A percentile compares a stretch with the other conserved stretches of the same genome.
Evolutionary conservation across 306 rosid genomes (phyloP).

Genomic region (Rosa persica): DNA sequence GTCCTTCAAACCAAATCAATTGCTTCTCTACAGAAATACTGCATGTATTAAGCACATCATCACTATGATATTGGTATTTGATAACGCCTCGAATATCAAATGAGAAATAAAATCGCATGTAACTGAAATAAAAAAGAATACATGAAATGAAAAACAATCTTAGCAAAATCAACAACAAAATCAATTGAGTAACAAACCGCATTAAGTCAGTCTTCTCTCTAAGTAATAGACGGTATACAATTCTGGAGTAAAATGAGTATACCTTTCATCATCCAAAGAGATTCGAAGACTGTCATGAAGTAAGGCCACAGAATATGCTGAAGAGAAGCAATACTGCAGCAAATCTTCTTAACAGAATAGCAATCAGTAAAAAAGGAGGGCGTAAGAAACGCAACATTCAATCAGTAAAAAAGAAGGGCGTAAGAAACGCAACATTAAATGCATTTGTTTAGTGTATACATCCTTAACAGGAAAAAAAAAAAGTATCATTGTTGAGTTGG

Average conservation of each 20-base stretch:
- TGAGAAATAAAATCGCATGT: no score
- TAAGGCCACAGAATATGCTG: constrained; percentile 86
- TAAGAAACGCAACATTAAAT: constrained; percentile 11
- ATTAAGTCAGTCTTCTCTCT: neutral
- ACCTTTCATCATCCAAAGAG: constrained; percentile 81
- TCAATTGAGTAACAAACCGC: constrained; percentile 4
- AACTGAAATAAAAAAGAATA: no score
- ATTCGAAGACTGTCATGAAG: constrained; percentile 93
- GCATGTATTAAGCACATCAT: no score
- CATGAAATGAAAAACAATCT: no score
- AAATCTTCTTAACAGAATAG: constrained; percentile 23
- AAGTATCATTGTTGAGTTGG: neutral
- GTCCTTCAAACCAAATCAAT: constrained; percentile 63
- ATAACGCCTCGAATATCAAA: no score
- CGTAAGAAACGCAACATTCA: constrained; percentile 28
- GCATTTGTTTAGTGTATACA: neutral
- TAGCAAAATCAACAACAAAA: no score
- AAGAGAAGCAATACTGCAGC: constrained; percentile 86
- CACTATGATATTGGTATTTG: no score
- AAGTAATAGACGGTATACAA: no score
- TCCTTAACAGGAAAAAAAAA: constrained; percentile 1
- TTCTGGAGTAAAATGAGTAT: constrained; percentile 15
- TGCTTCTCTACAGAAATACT: constrained; percentile 63
- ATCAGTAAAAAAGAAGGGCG: constrained; percentile 12
- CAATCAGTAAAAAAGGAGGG: constrained; percentile 32